phyloP scores from a whole-genome alignment of 2,329 filamentous ascomycete genomes.

The Aspergillus fumigatiaffinis region DNA sequence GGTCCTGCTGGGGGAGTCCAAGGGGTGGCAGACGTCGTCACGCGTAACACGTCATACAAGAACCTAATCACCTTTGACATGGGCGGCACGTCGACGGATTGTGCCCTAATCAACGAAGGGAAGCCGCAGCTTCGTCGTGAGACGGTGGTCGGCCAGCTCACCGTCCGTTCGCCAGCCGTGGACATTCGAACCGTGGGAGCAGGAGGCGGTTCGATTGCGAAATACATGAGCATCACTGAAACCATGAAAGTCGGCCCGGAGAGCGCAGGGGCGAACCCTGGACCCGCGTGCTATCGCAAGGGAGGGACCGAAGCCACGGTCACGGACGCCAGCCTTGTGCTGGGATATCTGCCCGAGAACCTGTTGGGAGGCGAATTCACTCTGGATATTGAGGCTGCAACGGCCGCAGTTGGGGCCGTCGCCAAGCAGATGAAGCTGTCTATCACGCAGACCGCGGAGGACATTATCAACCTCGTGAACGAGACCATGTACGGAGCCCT shows the following conservation, averaged over 20 bases:
- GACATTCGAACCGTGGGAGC: constrained; percentile 50
- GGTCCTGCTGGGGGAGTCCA: constrained; percentile 50
- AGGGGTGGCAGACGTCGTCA: constrained; percentile 45
- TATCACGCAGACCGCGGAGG: constrained; percentile 43
- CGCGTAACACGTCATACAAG: constrained; percentile 45
- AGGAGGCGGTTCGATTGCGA: constrained; percentile 48
- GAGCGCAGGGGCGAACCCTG: constrained; percentile 47
- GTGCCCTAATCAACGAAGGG: constrained; percentile 43
- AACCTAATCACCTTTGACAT: constrained; percentile 50
- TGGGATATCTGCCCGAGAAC: constrained; percentile 47
- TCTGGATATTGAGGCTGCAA: constrained; percentile 43
- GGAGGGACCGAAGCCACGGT: constrained; percentile 46
- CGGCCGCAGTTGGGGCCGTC: constrained; percentile 39
- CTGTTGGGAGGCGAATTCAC: constrained; percentile 46
- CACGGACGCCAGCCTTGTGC: constrained; percentile 47
- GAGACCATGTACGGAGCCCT: constrained; percentile 52
- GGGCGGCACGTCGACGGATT: constrained; percentile 50
- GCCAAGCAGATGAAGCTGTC: constrained; percentile 46
- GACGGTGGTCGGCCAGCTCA: constrained; percentile 43
- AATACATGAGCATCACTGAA: constrained; percentile 46
- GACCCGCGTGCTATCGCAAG: constrained; percentile 49
- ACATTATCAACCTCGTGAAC: constrained; percentile 49
- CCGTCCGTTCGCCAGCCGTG: constrained; percentile 46
- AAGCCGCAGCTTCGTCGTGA: constrained; percentile 45
- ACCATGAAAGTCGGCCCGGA: constrained; percentile 50